Evolutionary conservation across 2,329 filamentous ascomycete genomes (phyloP), one percentile per base, ranked within the genome.

Genomic region (Trichoderma breve): DNA sequence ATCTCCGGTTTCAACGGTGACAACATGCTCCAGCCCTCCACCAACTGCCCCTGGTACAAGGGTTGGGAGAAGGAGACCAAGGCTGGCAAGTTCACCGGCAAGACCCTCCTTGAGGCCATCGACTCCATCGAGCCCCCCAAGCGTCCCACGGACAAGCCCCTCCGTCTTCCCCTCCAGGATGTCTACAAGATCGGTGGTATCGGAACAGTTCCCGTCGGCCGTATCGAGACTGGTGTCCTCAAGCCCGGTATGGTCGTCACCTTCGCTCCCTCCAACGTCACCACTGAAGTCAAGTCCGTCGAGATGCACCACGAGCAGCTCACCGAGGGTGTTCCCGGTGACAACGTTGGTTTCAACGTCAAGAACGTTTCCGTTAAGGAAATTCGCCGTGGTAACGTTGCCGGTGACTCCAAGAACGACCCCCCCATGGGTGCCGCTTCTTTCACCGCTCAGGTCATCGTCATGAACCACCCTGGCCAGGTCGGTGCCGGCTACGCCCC

Each of bases 311-410:
- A 98, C 94, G 94, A 98, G 90, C 95, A 98, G 92, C 95, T 99
- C 80, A 75, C 84, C 78, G 92, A 97, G 91, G 96, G 96, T 93
- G 83, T 93, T 78, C 96, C 96, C 83, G 96, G 96, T 92, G 96
- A 99, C 93, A 99, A 99, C 90, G 96, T 99, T 86, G 96, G 96
- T 82, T 99, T 99, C 95, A 99, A 99, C 93, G 95, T 99, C 89
- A 99, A 99, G 95, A 99, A 99, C 96, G 96, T 99, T 83, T 98
- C 96, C 86, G 96, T 99, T 89, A 99, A 99, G 95, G 96, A 99
- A 86, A 97, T 99, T 84, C 96, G 96, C 88, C 96, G 96, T 97
- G 96, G 96, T 84, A 98, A 99, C 92, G 96, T 99, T 81, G 93
- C 93, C 82, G 94, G 94, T 94, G 96, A 99, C 94, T 95, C 93